Evolutionary conservation across 108 stramenopile species (phyloP).

Genomic region (Cyclotella cryptica): DNA sequence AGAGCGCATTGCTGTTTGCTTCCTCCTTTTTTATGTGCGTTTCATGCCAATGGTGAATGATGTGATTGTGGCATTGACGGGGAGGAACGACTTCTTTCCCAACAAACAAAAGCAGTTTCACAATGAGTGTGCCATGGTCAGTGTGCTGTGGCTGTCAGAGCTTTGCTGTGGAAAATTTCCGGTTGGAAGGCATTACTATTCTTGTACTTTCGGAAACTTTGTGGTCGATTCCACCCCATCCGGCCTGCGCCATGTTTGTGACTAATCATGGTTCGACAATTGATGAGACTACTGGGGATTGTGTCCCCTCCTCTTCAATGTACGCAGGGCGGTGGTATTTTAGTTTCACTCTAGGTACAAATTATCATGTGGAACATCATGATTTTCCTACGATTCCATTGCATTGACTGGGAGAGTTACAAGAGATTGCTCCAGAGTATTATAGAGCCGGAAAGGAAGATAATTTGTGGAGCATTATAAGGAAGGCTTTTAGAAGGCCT

Average conservation of each 20-base stretch:
- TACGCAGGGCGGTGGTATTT: conserved; percentile 81
- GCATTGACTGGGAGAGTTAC: conserved; percentile 62
- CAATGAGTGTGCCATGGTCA: conserved; percentile 64
- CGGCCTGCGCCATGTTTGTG: conserved; percentile 84
- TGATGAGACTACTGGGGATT: conserved; percentile 32
- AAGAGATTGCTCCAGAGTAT: conserved; percentile 79
- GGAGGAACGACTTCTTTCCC: conserved; percentile 75
- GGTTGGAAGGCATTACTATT: conserved; percentile 76
- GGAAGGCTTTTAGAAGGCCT: conserved; percentile 68
- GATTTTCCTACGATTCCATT: conserved; percentile 81
- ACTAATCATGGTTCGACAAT: conserved; percentile 79
- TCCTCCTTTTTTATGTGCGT: conserved; percentile 73
- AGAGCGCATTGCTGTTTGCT: conserved; percentile 61
- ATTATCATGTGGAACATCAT: no score
- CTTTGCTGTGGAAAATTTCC: conserved; percentile 48
- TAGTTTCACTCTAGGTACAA: conserved; percentile 70
- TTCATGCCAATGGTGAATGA: conserved; percentile 75
- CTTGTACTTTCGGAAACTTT: conserved; percentile 74
- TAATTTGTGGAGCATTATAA: conserved; percentile 65
- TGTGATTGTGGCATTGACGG: conserved; percentile 71
- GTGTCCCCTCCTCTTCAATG: conserved; percentile 70
- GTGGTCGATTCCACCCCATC: conserved; percentile 83
- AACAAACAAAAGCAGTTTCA: conserved; percentile 82
- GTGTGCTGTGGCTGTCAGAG: conserved; percentile 57
- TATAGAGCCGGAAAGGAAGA: conserved; percentile 60